Conservation (phyloP, 768 basidiomycete species). For the Lactarius trivialis region DNA sequence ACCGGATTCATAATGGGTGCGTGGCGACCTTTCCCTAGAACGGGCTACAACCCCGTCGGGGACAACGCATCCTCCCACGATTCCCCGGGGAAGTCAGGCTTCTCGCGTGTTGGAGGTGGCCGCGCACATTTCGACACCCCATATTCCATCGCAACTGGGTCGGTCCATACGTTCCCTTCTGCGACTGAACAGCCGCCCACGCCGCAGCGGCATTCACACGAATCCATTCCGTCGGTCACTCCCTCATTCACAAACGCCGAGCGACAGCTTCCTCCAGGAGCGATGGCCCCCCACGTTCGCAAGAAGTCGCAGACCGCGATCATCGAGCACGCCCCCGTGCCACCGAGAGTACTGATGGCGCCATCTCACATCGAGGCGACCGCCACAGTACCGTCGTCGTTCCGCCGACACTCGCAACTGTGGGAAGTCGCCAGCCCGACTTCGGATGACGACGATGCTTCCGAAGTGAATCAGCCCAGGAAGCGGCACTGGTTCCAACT, state of each 20-base stretch:
- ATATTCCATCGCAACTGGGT: slow-evolving; percentile 58
- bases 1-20: slow-evolving; percentile 87
- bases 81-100: slow-evolving; percentile 47
- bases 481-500: slow-evolving; percentile 23
- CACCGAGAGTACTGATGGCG: not conserved
- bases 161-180: slow-evolving; percentile 38
- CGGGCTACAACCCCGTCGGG: slow-evolving; percentile 44
- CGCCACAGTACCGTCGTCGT: not conserved
- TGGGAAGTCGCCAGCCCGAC: slow-evolving; percentile 17
- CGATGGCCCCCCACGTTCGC: slow-evolving; percentile 63
- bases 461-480: slow-evolving; percentile 16
- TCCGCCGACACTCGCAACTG: slow-evolving; percentile 16
- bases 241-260: slow-evolving; percentile 21
- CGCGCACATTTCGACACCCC: slow-evolving; percentile 80
- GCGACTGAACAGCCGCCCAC: slow-evolving; percentile 46
- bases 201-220: slow-evolving; percentile 9
- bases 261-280: slow-evolving; percentile 46
- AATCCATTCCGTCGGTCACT: slow-evolving; percentile 22
- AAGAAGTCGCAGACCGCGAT: slow-evolving; percentile 81
- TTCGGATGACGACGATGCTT: slow-evolving; percentile 21
- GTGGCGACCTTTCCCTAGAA: slow-evolving; percentile 71
- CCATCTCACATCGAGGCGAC: not conserved
- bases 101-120: slow-evolving; percentile 84
- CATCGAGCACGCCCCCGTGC: slow-evolving; percentile 51
- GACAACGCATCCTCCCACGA: slow-evolving; percentile 24